Conservation (phyloP, 176 grass and related monocot species). For the Ananas comosus region DNA sequence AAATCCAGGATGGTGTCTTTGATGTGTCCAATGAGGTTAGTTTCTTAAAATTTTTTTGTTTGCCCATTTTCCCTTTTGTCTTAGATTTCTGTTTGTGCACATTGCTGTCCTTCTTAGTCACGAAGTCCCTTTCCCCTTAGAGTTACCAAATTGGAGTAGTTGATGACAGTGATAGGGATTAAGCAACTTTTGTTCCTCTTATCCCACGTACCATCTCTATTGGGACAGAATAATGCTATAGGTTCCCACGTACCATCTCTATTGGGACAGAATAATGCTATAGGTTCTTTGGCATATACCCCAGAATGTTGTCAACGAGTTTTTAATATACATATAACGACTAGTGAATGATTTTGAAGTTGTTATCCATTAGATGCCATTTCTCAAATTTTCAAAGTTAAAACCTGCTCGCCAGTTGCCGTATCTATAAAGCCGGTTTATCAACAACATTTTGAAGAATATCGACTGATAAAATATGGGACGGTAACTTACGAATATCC, state of each 20-base stretch:
- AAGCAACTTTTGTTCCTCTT: no score
- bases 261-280: no score
- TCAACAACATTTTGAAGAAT: no score
- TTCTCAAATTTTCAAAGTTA: neutral
- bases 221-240: no score
- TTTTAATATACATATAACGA: no score
- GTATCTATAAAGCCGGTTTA: no score
- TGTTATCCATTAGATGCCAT: neutral
- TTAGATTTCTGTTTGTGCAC: neutral
- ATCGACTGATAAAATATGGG: no score
- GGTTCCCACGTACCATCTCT: no score
- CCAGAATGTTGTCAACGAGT: no score
- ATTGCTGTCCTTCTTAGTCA: neutral
- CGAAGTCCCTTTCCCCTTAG: neutral
- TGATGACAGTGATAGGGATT: neutral
- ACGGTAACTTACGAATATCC: neutral
- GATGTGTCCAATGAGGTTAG: conserved; percentile 73
- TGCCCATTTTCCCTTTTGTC: neutral
- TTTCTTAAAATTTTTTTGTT: neutral
- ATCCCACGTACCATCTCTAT: no score
- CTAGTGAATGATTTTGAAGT: neutral
- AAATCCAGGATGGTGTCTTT: conserved; percentile 72
- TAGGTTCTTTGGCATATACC: no score
- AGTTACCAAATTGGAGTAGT: neutral
- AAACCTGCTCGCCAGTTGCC: no score